phyloP scores from a whole-genome alignment of 78 protist species.

The Dictyostelium brefeldianum region DNA sequence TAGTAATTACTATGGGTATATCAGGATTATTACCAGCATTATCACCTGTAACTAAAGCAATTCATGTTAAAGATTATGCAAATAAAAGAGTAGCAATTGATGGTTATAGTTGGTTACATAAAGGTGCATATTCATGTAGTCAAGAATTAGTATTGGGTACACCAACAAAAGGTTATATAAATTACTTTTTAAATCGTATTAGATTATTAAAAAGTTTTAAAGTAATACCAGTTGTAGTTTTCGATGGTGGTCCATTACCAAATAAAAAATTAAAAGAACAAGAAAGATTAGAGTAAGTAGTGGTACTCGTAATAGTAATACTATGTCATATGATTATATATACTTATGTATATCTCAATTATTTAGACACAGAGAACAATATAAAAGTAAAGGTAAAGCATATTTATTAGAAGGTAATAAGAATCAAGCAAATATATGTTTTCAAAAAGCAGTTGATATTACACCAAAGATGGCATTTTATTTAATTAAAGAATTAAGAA shows the following conservation, averaged over 20 bases:
- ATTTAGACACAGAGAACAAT: conserved; percentile 46
- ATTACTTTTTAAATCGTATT: conserved; percentile 73
- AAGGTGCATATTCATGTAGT: conserved; percentile 89
- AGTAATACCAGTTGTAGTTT: conserved; percentile 91
- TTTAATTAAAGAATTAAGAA: conserved; percentile 83
- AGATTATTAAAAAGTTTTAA: conserved; percentile 63
- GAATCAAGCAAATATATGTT: conserved; percentile 44
- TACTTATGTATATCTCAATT: background rate
- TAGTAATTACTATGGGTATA: conserved; percentile 90
- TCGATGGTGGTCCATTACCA: conserved; percentile 94
- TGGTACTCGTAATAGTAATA: no score
- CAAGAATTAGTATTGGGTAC: conserved; percentile 79
- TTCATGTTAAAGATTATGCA: conserved; percentile 75
- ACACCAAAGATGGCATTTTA: conserved; percentile 89
- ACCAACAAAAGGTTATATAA: conserved; percentile 73
- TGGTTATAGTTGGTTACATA: conserved; percentile 94
- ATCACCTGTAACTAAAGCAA: conserved; percentile 36
- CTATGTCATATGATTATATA: no score
- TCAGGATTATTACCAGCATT: conserved; percentile 86
- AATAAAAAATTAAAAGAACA: conserved; percentile 89
- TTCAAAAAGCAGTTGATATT: conserved; percentile 86
- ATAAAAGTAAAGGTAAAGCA: conserved; percentile 39
- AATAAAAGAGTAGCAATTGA: conserved; percentile 93
- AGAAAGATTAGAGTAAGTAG: conserved; percentile 63
- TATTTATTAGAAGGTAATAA: conserved; percentile 64